phyloP scores from a whole-genome alignment of 352 stramenopile species.

The Globisporangium okanoganense region DNA sequence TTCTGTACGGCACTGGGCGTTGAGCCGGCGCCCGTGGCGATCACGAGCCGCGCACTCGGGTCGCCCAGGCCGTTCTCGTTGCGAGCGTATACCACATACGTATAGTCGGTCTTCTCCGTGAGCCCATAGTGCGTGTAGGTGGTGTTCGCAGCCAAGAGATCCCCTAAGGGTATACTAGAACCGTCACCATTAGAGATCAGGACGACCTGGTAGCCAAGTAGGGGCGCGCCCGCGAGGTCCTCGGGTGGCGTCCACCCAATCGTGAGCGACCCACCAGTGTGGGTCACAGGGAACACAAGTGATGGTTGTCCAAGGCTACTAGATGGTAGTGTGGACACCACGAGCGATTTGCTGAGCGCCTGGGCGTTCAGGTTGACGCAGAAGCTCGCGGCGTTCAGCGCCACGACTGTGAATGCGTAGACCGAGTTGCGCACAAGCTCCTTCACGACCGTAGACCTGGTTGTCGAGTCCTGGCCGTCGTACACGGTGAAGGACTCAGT shows the following conservation, averaged over 20 bases:
- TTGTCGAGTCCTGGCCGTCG: constrained; percentile 42
- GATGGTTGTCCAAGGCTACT: constrained; percentile 29
- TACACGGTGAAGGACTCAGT: constrained; percentile 43
- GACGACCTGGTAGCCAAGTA: constrained; percentile 38
- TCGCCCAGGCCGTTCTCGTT: constrained; percentile 46
- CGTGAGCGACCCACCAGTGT: constrained; percentile 39
- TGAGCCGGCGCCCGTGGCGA: constrained; percentile 18
- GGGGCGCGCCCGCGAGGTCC: constrained; percentile 42
- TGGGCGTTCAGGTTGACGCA: constrained; percentile 28
- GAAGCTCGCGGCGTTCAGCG: constrained; percentile 44
- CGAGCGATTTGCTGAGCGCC: constrained; percentile 21
- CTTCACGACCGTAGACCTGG: constrained; percentile 18
- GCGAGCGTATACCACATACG: constrained; percentile 33
- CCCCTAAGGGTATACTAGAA: constrained; percentile 1
- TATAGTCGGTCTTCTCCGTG: constrained; percentile 36
- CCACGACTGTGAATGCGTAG: constrained; percentile 49
- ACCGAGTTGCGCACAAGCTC: constrained; percentile 22
- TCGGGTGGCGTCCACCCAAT: constrained; percentile 42
- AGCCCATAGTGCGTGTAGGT: constrained; percentile 44
- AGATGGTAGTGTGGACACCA: constrained; percentile 28
- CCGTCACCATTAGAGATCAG: constrained; percentile 8
- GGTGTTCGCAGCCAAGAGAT: constrained; percentile 5
- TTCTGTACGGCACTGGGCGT: constrained; percentile 22
- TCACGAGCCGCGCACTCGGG: constrained; percentile 20
- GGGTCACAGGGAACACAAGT: constrained; percentile 12